Conservation (phyloP, 768 basidiomycete genomes). For the Lentinus brumalis region DNA sequence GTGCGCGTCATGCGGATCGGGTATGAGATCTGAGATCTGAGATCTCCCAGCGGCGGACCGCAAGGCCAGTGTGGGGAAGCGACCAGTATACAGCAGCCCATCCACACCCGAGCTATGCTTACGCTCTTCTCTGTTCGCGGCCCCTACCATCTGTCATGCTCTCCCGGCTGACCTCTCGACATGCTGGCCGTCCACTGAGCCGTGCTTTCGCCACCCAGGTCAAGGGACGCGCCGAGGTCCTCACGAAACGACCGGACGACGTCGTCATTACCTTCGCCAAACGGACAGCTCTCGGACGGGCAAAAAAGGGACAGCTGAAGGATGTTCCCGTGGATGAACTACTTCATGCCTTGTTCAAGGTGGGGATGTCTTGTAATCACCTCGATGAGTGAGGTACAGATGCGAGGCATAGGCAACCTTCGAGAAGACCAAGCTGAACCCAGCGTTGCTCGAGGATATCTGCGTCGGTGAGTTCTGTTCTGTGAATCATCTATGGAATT, state of each 20-base stretch:
- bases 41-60: constrained; percentile 3
- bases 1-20: constrained; percentile 21
- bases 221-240: constrained; percentile 50
- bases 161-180: constrained; percentile 12
- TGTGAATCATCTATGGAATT: neutral
- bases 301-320: constrained; percentile 92
- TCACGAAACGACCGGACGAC: constrained; percentile 77
- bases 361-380: constrained; percentile 27
- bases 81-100: constrained; percentile 1
- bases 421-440: constrained; percentile 66
- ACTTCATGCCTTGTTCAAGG: constrained; percentile 80
- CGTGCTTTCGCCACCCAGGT: constrained; percentile 40
- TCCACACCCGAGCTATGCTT: neutral
- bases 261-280: constrained; percentile 90
- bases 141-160: constrained; percentile 21
- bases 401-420: constrained; percentile 57
- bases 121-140: neutral
- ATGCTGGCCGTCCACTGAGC: neutral
- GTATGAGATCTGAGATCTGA: constrained; percentile 15
- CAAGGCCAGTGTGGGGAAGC: constrained; percentile 16
- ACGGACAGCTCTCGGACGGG: constrained; percentile 85
- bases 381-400: neutral
- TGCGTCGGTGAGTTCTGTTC: constrained; percentile 63
- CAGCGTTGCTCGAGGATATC: constrained; percentile 76
- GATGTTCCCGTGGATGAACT: constrained; percentile 88